These are phyloP conservation scores for Aureobasidium pullulans DNA, from an alignment of 2,329 filamentous ascomycete species.

Conservation along the genomic window DNA sequence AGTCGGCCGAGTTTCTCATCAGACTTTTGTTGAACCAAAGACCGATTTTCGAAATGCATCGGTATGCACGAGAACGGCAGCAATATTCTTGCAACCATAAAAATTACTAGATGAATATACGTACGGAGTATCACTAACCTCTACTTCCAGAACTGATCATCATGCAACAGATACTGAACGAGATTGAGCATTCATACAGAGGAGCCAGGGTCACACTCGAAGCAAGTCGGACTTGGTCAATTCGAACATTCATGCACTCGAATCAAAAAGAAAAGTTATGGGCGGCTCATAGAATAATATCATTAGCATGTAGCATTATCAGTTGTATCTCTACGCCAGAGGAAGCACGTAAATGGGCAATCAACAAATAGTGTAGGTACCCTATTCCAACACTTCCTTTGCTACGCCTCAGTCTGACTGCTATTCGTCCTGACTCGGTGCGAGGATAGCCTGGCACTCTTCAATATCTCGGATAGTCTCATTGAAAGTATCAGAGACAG, in stretches of 20 bases:
- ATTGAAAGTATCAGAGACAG: slow-evolving; percentile 66
- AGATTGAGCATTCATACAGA: background rate
- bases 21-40: too few relatives aligned
- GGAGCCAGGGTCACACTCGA: background rate
- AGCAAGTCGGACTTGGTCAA: background rate
- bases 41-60: too few relatives aligned
- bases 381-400: background rate
- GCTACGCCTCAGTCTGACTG: background rate
- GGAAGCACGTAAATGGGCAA: background rate
- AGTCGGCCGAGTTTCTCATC: too few relatives aligned
- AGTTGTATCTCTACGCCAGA: background rate
- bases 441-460: slow-evolving; percentile 38
- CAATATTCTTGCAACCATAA: too few relatives aligned
- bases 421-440: slow-evolving; percentile 32
- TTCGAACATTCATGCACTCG: background rate
- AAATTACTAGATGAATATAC: too few relatives aligned
- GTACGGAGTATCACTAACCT: too few relatives aligned
- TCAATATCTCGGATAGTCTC: slow-evolving; percentile 64
- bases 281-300: background rate
- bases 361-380: background rate
- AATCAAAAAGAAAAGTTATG: background rate
- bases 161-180: too few relatives aligned
- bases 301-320: slow-evolving; percentile 5
- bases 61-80: too few relatives aligned
- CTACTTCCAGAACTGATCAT: too few relatives aligned